These are phyloP conservation scores for Botrytis fabae DNA, from an alignment of 2,329 filamentous ascomycete species.

Conservation along the genomic window DNA sequence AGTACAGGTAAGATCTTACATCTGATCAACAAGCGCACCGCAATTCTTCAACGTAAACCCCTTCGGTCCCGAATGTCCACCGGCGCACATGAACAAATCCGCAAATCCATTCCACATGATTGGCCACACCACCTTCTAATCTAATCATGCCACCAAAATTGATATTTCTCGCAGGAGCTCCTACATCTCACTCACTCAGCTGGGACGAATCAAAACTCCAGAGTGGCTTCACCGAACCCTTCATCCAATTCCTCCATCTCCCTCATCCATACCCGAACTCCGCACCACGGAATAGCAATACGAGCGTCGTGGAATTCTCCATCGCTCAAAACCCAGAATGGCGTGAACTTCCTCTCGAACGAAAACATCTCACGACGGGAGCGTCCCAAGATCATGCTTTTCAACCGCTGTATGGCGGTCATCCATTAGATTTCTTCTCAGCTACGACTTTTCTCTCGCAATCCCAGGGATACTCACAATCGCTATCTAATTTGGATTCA, in stretches of 20 bases:
- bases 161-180: slow-evolving; percentile 47
- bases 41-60: background rate
- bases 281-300: slow-evolving; percentile 19
- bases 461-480: slow-evolving; percentile 6
- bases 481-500: background rate
- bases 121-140: background rate
- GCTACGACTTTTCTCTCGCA: slow-evolving; percentile 38
- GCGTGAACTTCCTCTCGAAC: slow-evolving; percentile 54
- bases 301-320: slow-evolving; percentile 16
- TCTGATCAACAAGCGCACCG: too few relatives aligned
- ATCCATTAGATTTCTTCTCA: slow-evolving; percentile 50
- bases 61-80: slow-evolving; percentile 10
- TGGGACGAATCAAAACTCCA: slow-evolving; percentile 57
- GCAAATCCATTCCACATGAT: background rate
- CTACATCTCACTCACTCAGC: slow-evolving; percentile 51
- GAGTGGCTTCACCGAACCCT: slow-evolving; percentile 46
- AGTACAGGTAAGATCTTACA: too few relatives aligned
- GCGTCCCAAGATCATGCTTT: slow-evolving; percentile 50
- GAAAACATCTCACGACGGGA: slow-evolving; percentile 51
- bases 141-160: slow-evolving; percentile 20
- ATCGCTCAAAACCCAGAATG: slow-evolving; percentile 42
- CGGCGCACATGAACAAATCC: background rate
- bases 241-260: slow-evolving; percentile 45
- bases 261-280: slow-evolving; percentile 7
- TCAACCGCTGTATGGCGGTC: slow-evolving; percentile 37